Evolutionary conservation across 306 rosid species (phyloP).

Genomic region (Styphnolobium japonicum): DNA sequence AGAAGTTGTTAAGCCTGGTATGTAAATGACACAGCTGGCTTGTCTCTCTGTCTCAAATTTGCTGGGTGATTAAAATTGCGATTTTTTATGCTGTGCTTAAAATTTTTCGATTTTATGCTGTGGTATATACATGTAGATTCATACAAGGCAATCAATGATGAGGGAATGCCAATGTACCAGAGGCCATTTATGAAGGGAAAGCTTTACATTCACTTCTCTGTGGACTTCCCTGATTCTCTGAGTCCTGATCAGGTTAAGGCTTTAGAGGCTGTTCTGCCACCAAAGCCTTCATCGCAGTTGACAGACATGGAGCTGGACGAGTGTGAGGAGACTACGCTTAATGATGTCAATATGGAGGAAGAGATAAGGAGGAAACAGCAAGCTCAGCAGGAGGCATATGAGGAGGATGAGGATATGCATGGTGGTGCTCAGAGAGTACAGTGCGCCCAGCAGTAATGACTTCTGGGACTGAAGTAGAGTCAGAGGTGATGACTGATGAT

Average conservation of each 20-base stretch:
- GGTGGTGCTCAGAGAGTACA: slow-evolving; percentile 92
- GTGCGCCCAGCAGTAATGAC: slow-evolving; percentile 77
- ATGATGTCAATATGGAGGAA: slow-evolving; percentile 81
- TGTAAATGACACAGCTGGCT: neutral
- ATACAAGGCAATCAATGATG: slow-evolving; percentile 74
- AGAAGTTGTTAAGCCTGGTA: slow-evolving; percentile 73
- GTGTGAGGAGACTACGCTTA: slow-evolving; percentile 86
- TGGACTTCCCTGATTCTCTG: slow-evolving; percentile 77
- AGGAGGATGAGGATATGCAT: slow-evolving; percentile 74
- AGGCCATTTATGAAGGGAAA: slow-evolving; percentile 90
- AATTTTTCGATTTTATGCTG: neutral
- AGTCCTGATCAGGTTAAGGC: slow-evolving; percentile 56
- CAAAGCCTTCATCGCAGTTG: slow-evolving; percentile 48
- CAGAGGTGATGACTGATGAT: neutral
- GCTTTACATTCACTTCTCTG: slow-evolving; percentile 75
- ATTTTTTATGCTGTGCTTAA: neutral
- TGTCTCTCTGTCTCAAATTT: neutral
- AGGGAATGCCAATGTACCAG: slow-evolving; percentile 88
- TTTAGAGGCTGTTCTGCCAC: slow-evolving; percentile 55
- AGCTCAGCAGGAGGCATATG: slow-evolving; percentile 71
- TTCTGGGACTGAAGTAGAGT: neutral
- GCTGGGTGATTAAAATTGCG: neutral
- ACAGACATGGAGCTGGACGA: slow-evolving; percentile 88
- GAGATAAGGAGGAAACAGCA: slow-evolving; percentile 75
- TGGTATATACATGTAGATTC: slow-evolving; percentile 22